Base-by-base conservation (phyloP, 2,329 filamentous ascomycete species). In the Calycina herbarum region DNA sequence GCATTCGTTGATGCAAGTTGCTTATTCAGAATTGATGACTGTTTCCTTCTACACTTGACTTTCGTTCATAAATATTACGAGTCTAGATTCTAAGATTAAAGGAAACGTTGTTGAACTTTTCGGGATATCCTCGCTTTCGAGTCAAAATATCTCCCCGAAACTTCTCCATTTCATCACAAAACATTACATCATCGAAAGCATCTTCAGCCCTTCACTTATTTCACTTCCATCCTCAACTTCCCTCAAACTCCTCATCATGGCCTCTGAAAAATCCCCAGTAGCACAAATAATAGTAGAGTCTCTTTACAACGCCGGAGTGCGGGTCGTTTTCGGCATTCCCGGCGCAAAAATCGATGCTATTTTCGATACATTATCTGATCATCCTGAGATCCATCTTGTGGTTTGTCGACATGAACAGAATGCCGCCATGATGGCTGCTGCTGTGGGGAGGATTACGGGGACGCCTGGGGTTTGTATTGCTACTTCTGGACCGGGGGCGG, bases 401-500 rank as follows among this genome's bases (percentile, higher is more conserved):
- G 78, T 83, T 13, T 81, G 79, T 65, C 76, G 81, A 17, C 81
- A 83, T 67, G 81, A 83, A 69, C 81, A 83, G 64, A 83, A 83
- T 69, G 81, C 81, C 17, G 81, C 80, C 6, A 81, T 83, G 73
- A 83, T 83, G 75, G 81, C 81, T 24, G 80, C 79, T 2, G 81
- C 80, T 0, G 74, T 80, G 27, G 81, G 81, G 11, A 75, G 80
- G 35, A 78, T 83, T 65, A 82, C 80, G 0, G 81, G 80, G 20
- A 73, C 74, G 2, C 80, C 80, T 3, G 81, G 81, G 11, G 80
- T 82, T 0, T 81, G 78, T 70, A 79, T 82, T 57, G 81, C 79
- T 20, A 83, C 81, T 2, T 81, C 79, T 13, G 81, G 80, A 0
- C 81, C 81, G 0, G 81, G 81, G 15, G 81, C 80, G 2, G 79